These are phyloP conservation scores for Saturnispora sekii DNA, from an alignment of 805 yeast species.

Conservation along the genomic window DNA sequence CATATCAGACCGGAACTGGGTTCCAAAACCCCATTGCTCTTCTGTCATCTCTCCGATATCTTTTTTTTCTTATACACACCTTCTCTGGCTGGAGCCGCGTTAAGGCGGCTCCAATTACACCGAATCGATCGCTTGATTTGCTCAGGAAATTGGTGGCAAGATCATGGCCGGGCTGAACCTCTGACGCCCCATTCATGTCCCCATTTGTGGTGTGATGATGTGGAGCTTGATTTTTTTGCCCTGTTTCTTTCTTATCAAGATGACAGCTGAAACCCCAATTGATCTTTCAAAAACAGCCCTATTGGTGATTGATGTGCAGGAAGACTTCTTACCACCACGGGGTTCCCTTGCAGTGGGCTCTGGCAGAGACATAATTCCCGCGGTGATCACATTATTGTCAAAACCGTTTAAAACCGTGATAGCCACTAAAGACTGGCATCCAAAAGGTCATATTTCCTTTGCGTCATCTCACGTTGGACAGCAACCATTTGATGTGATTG, in stretches of 20 bases:
- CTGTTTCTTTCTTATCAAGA: not conserved
- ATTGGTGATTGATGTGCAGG: constrained; percentile 71
- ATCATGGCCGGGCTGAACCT: too few species aligned
- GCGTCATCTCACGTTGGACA: constrained; percentile 50
- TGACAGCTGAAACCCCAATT: not conserved
- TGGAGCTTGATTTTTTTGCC: not conserved
- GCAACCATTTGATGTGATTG: constrained; percentile 41
- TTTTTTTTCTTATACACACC: too few species aligned
- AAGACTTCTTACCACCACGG: constrained; percentile 71
- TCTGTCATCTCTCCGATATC: too few species aligned
- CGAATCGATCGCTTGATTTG: too few species aligned
- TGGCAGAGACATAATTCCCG: constrained; percentile 51
- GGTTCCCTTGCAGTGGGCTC: constrained; percentile 68
- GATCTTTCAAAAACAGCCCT: constrained; percentile 38
- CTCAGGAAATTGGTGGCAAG: too few species aligned
- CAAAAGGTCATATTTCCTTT: constrained; percentile 67
- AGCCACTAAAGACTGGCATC: constrained; percentile 88
- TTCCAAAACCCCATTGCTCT: too few species aligned
- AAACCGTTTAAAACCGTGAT: constrained; percentile 55
- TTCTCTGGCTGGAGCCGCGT: too few species aligned
- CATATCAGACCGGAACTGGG: too few species aligned
- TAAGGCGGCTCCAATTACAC: too few species aligned
- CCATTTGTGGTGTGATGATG: too few species aligned
- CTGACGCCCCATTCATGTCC: too few species aligned
- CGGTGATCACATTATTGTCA: constrained; percentile 38